Evolutionary conservation across 2,329 filamentous ascomycete genomes (phyloP).

Genomic region (Diplocarpon rosae): DNA sequence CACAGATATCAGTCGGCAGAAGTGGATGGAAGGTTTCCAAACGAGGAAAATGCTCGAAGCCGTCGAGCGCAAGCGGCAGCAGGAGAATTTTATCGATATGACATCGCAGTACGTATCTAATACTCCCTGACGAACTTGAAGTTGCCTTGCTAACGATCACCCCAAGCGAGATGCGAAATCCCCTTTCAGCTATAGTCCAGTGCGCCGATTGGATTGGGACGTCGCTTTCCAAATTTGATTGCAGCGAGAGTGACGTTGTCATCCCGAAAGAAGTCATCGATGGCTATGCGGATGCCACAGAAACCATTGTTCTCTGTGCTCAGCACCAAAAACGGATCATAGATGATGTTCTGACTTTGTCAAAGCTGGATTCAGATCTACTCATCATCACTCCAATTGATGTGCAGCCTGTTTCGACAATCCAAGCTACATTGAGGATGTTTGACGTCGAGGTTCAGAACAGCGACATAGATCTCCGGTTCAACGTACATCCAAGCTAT

Average conservation of each 20-base stretch:
- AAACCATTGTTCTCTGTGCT: slow-evolving; percentile 66
- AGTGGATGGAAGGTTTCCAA: slow-evolving; percentile 21
- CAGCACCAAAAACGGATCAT: slow-evolving; percentile 71
- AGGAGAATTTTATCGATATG: slow-evolving; percentile 76
- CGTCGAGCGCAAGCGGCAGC: slow-evolving; percentile 50
- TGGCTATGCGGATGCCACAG: slow-evolving; percentile 58
- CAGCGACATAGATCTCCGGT: slow-evolving; percentile 54
- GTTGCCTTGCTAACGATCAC: background rate
- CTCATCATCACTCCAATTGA: slow-evolving; percentile 52
- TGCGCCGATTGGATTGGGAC: slow-evolving; percentile 60
- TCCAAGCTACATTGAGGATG: slow-evolving; percentile 61
- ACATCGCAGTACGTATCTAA: slow-evolving; percentile 31
- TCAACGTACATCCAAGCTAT: slow-evolving; percentile 53
- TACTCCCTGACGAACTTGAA: background rate
- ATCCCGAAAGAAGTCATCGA: slow-evolving; percentile 36
- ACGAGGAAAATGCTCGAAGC: slow-evolving; percentile 32
- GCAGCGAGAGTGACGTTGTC: slow-evolving; percentile 23
- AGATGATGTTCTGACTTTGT: slow-evolving; percentile 60
- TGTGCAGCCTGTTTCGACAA: slow-evolving; percentile 36
- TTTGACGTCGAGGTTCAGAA: slow-evolving; percentile 65
- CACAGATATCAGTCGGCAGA: slow-evolving; percentile 18
- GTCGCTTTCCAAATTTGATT: slow-evolving; percentile 31
- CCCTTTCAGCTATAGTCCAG: slow-evolving; percentile 61
- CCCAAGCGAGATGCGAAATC: slow-evolving; percentile 54
- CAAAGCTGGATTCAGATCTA: slow-evolving; percentile 65